Percentiles rank a stretch among this genome's conserved stretches.
phyloP scores from a whole-genome alignment of 2,329 filamentous ascomycete species.

The Myriosclerotinia scirpicola region DNA sequence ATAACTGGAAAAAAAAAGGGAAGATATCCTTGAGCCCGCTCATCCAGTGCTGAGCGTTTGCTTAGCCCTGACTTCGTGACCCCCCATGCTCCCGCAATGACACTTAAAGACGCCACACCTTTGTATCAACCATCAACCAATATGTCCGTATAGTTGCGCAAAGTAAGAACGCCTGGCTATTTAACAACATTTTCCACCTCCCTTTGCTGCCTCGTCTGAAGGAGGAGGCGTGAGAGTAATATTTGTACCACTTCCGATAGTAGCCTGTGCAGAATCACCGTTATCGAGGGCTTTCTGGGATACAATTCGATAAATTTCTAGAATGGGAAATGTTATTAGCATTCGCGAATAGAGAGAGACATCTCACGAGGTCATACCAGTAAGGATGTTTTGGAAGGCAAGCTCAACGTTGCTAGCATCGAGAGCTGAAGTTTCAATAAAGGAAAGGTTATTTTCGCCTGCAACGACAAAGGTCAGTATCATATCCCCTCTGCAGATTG shows the following conservation, averaged over 20 bases:
- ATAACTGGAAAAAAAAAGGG: constrained; percentile 24
- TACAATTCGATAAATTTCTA: constrained; percentile 99
- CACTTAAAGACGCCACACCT: constrained; percentile 30
- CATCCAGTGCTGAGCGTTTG: constrained; percentile 23
- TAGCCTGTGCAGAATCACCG: constrained; percentile 77
- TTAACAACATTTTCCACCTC: constrained; percentile 75
- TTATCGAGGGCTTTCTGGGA: constrained; percentile 96
- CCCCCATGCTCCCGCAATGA: constrained; percentile 29
- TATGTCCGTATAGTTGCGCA: constrained; percentile 26
- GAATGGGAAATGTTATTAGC: constrained; percentile 24
- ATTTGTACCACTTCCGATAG: constrained; percentile 76
- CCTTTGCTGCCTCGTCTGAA: constrained; percentile 72
- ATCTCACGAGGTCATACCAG: constrained; percentile 61
- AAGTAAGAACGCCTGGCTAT: constrained; percentile 29
- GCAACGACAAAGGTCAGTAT: constrained; percentile 37
- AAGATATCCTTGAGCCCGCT: constrained; percentile 24
- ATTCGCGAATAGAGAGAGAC: background rate
- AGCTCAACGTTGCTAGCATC: constrained; percentile 99
- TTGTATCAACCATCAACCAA: constrained; percentile 34
- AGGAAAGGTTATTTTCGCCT: constrained; percentile 98
- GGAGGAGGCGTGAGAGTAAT: constrained; percentile 85
- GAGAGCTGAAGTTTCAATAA: constrained; percentile 98
- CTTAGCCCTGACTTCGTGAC: constrained; percentile 26
- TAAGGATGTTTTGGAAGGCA: constrained; percentile 99
- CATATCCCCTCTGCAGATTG: constrained; percentile 17